Base-by-base conservation (phyloP, 2,329 filamentous ascomycete species). In the Colletotrichum echinochloae region DNA sequence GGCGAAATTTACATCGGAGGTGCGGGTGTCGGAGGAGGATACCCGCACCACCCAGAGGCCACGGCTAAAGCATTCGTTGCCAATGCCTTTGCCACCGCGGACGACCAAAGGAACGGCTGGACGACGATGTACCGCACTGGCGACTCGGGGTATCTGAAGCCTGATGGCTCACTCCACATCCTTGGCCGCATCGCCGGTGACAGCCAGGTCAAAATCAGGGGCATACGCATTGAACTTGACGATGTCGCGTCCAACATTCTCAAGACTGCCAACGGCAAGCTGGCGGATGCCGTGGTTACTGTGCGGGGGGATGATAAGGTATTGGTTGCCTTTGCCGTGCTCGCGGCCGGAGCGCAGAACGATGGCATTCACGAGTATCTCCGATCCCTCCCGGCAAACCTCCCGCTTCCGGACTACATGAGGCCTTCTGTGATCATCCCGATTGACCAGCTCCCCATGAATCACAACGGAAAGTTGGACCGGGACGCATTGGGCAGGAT, bases 131-230 rank as follows among this genome's bases (percentile, higher is more conserved):
- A 84, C 71, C 78, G 77, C 23, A 84, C 82, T 1, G 83, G 83
- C 1, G 83, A 86, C 66, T 74, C 70, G n/a, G 84, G 80, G 1
- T 75, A 76, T 3, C 73, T 83, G 30, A 66, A 66, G 1, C 26
- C 67, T 0, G 78, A 83, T 37, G 83, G 83, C 1, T 70, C 74
- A 0, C 73, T 86, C 0, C 60, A 78, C 1, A 75, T 82, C 37
- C 64, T 78, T 7, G 82, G 82, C 0, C 81, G 84, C 0, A 79
- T 83, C 1, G 75, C 68, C 1, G 82, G 81, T 4, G 83, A 86
- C 61, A 82, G 79, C 0, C 80, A 84, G 54, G 75, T 87, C 71
- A 87, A 87, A 72, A 74, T 87, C 1, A 76, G 79, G 1, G 84
- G 84, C 1, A 61, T 83, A 3, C 79, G 83, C 0, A 80, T 87